Evolutionary conservation across 2,329 filamentous ascomycete genomes (phyloP), one percentile per base, ranked within the genome.

Genomic region (Nigrograna mackinnonii): DNA sequence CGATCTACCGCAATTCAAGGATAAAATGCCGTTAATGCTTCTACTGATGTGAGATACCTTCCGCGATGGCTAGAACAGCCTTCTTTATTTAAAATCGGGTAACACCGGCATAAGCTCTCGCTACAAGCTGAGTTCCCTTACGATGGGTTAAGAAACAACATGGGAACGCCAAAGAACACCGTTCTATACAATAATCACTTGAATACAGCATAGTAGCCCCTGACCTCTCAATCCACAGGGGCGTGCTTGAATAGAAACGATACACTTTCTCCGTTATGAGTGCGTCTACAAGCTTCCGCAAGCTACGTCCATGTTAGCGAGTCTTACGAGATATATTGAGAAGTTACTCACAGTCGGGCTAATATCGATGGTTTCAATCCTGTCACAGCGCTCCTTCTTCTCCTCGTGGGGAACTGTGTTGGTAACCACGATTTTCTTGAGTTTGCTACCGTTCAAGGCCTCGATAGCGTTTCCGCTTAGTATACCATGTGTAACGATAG

Each of bases 401-500:
- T 90, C 87, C 51, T 85, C 82, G 53, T 90, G 80, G 4, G 87
- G 87, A 11, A 92, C 87, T 2, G 88, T 96, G 72, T 96, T 96
- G 36, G 91, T 96, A 24, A 95, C 90, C 12, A 96, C 90, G 26
- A 96, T 75, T 58, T 86, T 84, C 55, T 82, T 84, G 53, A 95
- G 73, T 64, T 83, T 80, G 60, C 88, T 90, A 54, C 80, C 80
- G 70, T 95, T 95, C 60, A 95, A 69, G 60, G 85, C 91, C 58
- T 95, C 86, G 44, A 95, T 92, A 32, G 91, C 91, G 54, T 88
- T 89, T 37, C 91, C 91, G 51, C 86, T 91, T 38, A 97, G 75
- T 45, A 96, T 95, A 24, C 91, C 91, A 65, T 96, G 92, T 1
- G 92, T 96, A 44, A 97, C 94, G 54, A 97, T 95, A 18, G 94